Conservation (phyloP, 257 asterid species). For the Nicotiana paniculata region DNA sequence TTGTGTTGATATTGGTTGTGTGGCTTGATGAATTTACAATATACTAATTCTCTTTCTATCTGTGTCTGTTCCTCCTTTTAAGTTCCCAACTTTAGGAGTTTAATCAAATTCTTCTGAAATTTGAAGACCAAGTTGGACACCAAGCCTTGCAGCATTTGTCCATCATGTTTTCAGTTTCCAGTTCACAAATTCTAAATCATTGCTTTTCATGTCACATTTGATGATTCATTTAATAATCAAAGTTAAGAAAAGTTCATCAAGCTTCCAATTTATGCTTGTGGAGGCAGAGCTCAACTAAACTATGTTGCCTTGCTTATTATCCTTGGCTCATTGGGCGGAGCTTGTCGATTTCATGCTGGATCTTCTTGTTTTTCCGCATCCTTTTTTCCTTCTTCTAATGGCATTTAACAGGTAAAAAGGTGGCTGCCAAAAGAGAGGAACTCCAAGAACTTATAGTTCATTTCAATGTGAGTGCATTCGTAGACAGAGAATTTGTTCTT, state of each 20-base stretch:
- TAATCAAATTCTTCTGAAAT: background rate
- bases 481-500: background rate
- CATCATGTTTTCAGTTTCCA: background rate
- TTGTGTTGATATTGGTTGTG: background rate
- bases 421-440: conserved; percentile 68
- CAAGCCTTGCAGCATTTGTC: background rate
- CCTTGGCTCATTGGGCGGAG: background rate
- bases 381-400: conserved; percentile 3
- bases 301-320: background rate
- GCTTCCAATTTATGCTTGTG: background rate
- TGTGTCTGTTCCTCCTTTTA: background rate
- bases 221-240: background rate
- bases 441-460: conserved; percentile 77
- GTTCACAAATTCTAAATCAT: background rate
- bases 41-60: background rate
- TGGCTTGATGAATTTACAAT: background rate
- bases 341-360: background rate
- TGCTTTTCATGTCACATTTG: background rate
- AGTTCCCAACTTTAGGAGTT: background rate
- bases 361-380: background rate
- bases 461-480: conserved; percentile 70
- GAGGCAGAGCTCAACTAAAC: background rate
- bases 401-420: conserved; percentile 51
- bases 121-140: background rate
- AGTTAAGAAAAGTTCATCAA: background rate